Evolutionary conservation across 768 basidiomycete species (phyloP).

Genomic region (Pulveroboletus ravenelii): DNA sequence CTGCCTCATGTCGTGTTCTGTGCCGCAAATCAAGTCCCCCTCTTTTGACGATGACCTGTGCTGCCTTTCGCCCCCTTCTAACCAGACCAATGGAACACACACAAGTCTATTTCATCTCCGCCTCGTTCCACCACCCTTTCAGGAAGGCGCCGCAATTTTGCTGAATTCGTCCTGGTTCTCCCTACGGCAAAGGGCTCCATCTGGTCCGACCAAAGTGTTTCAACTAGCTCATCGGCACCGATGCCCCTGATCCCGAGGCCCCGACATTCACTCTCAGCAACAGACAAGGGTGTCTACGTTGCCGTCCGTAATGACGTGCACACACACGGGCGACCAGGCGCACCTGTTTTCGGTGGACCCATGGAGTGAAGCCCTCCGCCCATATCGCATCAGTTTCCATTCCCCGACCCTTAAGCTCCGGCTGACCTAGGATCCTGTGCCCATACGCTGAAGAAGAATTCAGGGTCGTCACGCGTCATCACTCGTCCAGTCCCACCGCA

Average conservation of each 20-base stretch:
- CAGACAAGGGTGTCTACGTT: background rate
- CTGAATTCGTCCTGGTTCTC: conserved; percentile 24
- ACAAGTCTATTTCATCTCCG: conserved; percentile 30
- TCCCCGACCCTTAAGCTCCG: conserved; percentile 20
- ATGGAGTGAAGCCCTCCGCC: conserved; percentile 24
- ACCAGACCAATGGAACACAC: conserved; percentile 20
- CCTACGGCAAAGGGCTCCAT: conserved; percentile 16
- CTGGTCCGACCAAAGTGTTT: conserved; percentile 1
- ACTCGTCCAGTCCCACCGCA: conserved; percentile 1
- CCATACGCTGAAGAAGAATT: conserved; percentile 1
- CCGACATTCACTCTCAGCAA: background rate
- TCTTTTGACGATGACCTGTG: conserved; percentile 13
- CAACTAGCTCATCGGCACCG: conserved; percentile 18
- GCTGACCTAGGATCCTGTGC: conserved; percentile 6
- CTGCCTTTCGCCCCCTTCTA: conserved; percentile 1
- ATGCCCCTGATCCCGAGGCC: conserved; percentile 12
- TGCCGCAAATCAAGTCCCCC: conserved; percentile 14
- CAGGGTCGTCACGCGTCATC: conserved; percentile 24
- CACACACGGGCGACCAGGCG: background rate
- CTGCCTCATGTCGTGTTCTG: conserved; percentile 18
- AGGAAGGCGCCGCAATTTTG: conserved; percentile 14
- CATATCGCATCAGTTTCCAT: conserved; percentile 21
- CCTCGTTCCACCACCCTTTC: conserved; percentile 15
- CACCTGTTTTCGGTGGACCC: conserved; percentile 9
- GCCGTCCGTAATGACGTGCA: background rate